Conservation (phyloP, 2,329 filamentous ascomycete genomes). For the Thermothelomyces thermophilus region DNA sequence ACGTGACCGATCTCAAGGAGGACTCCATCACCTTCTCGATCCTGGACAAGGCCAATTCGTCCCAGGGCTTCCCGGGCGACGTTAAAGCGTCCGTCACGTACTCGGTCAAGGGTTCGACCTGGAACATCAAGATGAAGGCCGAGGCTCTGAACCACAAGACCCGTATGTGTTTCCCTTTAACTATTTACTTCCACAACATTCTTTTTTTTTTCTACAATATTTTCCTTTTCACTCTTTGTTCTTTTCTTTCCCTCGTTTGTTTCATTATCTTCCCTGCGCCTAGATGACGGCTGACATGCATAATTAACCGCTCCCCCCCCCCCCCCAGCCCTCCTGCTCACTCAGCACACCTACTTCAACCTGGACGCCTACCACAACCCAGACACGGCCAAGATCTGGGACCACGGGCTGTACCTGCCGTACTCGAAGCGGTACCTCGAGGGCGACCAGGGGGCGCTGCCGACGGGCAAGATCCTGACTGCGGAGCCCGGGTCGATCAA, state of each 20-base stretch:
- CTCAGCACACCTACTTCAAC: conserved; percentile 63
- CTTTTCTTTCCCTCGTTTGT: too few species aligned
- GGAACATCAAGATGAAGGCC: conserved; percentile 55
- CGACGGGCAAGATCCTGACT: conserved; percentile 54
- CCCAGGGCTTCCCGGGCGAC: conserved; percentile 54
- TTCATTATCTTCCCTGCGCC: too few species aligned
- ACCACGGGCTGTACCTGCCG: conserved; percentile 57
- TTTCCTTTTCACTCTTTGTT: too few species aligned
- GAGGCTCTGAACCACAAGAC: conserved; percentile 43
- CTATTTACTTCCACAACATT: background rate
- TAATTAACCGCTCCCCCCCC: too few species aligned
- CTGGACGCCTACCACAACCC: conserved; percentile 58
- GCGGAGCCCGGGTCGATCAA: conserved; percentile 52
- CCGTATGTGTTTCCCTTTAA: conserved; percentile 28
- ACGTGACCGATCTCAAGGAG: conserved; percentile 47
- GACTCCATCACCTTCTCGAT: conserved; percentile 61
- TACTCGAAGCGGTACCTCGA: conserved; percentile 54
- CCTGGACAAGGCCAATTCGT: conserved; percentile 50
- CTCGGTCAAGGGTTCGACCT: conserved; percentile 49
- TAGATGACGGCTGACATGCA: too few species aligned
- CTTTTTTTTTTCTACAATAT: background rate
- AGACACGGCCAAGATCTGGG: conserved; percentile 47
- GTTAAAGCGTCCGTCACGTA: conserved; percentile 58
- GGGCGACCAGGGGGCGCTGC: conserved; percentile 49
- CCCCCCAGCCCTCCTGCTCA: conserved; percentile 57